These are phyloP conservation scores for Ichthyophthirius multifiliis DNA, from an alignment of 169 alveolate species.

Conservation along the genomic window DNA sequence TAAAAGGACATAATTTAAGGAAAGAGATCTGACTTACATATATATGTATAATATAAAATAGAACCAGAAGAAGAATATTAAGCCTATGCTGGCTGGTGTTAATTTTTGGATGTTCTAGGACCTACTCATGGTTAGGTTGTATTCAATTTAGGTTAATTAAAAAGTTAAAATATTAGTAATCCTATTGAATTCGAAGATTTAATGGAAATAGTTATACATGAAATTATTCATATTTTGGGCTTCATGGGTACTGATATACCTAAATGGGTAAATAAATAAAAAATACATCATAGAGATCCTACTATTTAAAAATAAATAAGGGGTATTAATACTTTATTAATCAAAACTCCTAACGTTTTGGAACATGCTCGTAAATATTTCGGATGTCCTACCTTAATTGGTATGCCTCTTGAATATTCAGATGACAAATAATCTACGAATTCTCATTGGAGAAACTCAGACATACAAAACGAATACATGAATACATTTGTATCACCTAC, in stretches of 20 bases:
- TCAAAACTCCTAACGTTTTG: conserved; percentile 34
- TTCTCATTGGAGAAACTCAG: conserved; percentile 49
- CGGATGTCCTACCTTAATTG: conserved; percentile 31
- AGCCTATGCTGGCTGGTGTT: too few species aligned
- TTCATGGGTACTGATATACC: not conserved
- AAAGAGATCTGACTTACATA: too few species aligned
- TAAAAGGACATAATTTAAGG: too few species aligned
- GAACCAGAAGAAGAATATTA: too few species aligned
- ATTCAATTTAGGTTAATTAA: too few species aligned
- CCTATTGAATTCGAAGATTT: not conserved
- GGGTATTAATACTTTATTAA: too few species aligned
- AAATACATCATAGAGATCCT: not conserved
- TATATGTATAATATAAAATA: too few species aligned
- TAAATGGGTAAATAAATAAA: not conserved
- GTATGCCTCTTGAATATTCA: conserved; percentile 45
- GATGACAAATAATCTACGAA: conserved; percentile 47
- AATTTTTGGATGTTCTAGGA: too few species aligned
- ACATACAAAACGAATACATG: conserved; percentile 51
- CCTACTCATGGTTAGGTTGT: too few species aligned
- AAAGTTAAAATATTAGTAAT: too few species aligned
- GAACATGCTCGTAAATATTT: conserved; percentile 30
- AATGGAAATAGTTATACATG: not conserved
- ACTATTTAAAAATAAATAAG: too few species aligned
- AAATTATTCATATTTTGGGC: not conserved
- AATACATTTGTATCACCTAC: conserved; percentile 24